Evolutionary conservation across 1,284 basidiomycete genomes (phyloP).

Genomic region (Trametes hirsuta): DNA sequence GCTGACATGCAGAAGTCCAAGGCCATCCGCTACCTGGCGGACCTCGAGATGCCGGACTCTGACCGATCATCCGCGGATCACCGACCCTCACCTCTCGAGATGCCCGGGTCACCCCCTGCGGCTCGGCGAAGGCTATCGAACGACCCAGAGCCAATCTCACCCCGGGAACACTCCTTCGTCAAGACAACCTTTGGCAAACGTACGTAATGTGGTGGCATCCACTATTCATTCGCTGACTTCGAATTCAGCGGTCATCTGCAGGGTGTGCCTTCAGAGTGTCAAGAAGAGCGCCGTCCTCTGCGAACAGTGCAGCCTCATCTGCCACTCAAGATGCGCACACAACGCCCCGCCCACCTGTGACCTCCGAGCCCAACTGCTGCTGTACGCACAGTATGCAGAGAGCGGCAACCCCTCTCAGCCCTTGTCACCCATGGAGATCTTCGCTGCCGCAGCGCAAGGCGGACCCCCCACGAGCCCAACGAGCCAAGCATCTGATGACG

Average conservation of each 20-base stretch:
- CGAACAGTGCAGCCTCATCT: conserved; percentile 87
- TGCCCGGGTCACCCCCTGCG: conserved; percentile 29
- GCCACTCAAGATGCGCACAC: conserved; percentile 78
- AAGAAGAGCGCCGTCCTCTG: conserved; percentile 91
- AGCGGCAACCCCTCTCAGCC: conserved; percentile 55
- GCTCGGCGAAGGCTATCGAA: conserved; percentile 41
- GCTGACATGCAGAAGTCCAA: conserved; percentile 79
- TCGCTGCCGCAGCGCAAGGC: conserved; percentile 43
- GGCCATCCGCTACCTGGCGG: conserved; percentile 53
- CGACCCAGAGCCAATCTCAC: conserved; percentile 51
- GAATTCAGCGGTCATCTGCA: conserved; percentile 78
- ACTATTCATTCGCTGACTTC: conserved; percentile 22
- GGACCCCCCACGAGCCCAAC: conserved; percentile 43
- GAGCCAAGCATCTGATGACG: conserved; percentile 56
- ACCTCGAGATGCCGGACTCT: conserved; percentile 53
- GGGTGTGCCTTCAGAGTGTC: conserved; percentile 79
- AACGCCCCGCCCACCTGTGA: conserved; percentile 84
- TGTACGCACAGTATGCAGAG: conserved; percentile 75
- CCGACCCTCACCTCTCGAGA: conserved; percentile 20
- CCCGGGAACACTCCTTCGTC: conserved; percentile 81
- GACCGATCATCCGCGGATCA: conserved; percentile 44
- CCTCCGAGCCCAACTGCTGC: conserved; percentile 72
- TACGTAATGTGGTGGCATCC: conserved; percentile 44
- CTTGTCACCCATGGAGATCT: conserved; percentile 55
- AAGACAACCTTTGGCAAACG: conserved; percentile 93